Conservation (phyloP, 495 filamentous ascomycete species). For the Penicillium silybi region DNA sequence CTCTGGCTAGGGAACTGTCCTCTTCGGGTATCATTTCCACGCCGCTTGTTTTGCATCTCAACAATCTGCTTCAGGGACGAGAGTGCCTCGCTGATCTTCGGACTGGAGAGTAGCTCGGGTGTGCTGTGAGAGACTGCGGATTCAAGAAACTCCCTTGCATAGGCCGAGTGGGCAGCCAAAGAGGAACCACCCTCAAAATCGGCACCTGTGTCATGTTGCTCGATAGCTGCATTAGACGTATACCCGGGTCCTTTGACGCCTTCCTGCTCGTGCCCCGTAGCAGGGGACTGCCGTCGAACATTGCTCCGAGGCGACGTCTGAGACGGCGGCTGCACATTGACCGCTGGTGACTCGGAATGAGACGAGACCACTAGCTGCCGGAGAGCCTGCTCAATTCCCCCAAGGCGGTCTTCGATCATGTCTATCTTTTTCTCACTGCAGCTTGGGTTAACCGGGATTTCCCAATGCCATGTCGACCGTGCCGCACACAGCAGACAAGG, state of each 20-base stretch:
- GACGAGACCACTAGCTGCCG: constrained; percentile 27
- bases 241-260: constrained; percentile 20
- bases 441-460: neutral
- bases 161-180: constrained; percentile 57
- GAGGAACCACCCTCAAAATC: constrained; percentile 60
- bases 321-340: constrained; percentile 15
- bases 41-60: constrained; percentile 41
- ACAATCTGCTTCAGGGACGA: constrained; percentile 55
- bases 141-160: constrained; percentile 60
- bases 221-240: constrained; percentile 25
- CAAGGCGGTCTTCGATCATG: constrained; percentile 58
- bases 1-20: constrained; percentile 41
- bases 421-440: constrained; percentile 66
- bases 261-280: constrained; percentile 7
- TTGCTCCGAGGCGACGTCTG: constrained; percentile 12
- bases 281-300: constrained; percentile 1
- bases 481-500: neutral
- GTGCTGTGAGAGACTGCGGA: constrained; percentile 53
- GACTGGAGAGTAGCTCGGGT: constrained; percentile 39
- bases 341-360: neutral
- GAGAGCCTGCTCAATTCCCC: constrained; percentile 52
- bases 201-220: constrained; percentile 38
- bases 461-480: neutral
- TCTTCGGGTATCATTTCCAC: constrained; percentile 34
- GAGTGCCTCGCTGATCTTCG: constrained; percentile 53